These are phyloP conservation scores for Clonostachys solani DNA, from an alignment of 2,329 filamentous ascomycete species.

Conservation along the genomic window DNA sequence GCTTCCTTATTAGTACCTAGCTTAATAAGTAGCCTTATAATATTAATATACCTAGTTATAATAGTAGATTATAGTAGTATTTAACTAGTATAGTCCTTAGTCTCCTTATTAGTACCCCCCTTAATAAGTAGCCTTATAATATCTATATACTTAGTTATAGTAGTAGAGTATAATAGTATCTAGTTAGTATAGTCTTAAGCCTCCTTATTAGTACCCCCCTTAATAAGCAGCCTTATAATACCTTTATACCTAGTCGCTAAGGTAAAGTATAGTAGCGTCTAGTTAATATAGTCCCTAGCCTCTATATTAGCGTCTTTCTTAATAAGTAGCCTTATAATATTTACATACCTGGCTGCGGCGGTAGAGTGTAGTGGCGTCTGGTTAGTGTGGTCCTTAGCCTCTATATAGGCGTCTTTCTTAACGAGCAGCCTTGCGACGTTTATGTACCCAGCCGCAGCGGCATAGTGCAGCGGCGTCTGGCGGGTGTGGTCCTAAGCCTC, in stretches of 20 bases:
- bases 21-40: not conserved
- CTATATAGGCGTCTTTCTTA: too few relatives aligned
- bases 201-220: too few relatives aligned
- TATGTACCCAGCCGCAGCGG: not conserved
- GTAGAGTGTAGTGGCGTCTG: too few relatives aligned
- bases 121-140: too few relatives aligned
- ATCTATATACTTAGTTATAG: not conserved
- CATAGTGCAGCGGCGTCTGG: not conserved
- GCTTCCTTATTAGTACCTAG: not conserved
- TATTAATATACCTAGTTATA: not conserved
- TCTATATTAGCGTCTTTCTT: too few relatives aligned
- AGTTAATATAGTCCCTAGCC: too few relatives aligned
- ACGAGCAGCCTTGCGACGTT: not conserved
- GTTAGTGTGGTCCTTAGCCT: too few relatives aligned
- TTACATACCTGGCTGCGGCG: too few relatives aligned
- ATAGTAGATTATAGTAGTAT: not conserved
- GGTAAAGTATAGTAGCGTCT: too few relatives aligned
- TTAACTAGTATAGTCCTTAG: constrained; percentile 2
- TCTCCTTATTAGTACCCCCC: too few relatives aligned
- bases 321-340: too few relatives aligned
- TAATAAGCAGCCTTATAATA: constrained; percentile 2
- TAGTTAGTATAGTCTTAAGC: constrained; percentile 1
- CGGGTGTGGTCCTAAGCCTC: not conserved
- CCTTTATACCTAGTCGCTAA: not conserved
- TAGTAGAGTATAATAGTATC: constrained; percentile 1